Conservation (phyloP, 495 filamentous ascomycete species). For the Aspergillus diversus region DNA sequence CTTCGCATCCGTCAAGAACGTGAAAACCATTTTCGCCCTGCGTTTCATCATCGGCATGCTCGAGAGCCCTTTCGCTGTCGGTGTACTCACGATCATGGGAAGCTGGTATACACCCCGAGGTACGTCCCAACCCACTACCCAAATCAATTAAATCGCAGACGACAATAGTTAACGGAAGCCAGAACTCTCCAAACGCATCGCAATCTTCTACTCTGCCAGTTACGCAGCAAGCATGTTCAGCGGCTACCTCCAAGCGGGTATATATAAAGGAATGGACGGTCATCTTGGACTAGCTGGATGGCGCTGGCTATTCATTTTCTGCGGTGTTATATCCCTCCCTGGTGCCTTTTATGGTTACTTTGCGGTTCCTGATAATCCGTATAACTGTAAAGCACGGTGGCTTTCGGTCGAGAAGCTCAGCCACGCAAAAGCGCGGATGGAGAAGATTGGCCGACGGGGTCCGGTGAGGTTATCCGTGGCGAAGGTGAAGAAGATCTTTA, state of each 20-base stretch:
- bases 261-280: constrained; percentile 45
- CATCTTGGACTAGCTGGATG: constrained; percentile 52
- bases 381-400: constrained; percentile 45
- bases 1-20: constrained; percentile 12
- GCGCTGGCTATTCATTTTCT: constrained; percentile 59
- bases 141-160: background rate
- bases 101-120: constrained; percentile 10
- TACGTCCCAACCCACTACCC: background rate
- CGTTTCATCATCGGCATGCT: constrained; percentile 8
- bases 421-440: constrained; percentile 22
- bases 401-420: constrained; percentile 41
- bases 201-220: constrained; percentile 44
- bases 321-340: constrained; percentile 51
- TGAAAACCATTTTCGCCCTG: constrained; percentile 4
- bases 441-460: constrained; percentile 1
- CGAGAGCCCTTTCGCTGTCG: constrained; percentile 3
- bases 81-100: constrained; percentile 1
- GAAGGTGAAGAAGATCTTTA: constrained; percentile 3
- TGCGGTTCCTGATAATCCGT: constrained; percentile 39
- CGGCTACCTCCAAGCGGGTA: constrained; percentile 39
- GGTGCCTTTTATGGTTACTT: constrained; percentile 47
- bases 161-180: background rate
- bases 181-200: constrained; percentile 7
- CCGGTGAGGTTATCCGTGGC: background rate
- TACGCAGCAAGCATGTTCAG: constrained; percentile 49